These are phyloP conservation scores for Stipa capillata DNA, from an alignment of 176 grass and related monocot genomes.

Conservation along the genomic window DNA sequence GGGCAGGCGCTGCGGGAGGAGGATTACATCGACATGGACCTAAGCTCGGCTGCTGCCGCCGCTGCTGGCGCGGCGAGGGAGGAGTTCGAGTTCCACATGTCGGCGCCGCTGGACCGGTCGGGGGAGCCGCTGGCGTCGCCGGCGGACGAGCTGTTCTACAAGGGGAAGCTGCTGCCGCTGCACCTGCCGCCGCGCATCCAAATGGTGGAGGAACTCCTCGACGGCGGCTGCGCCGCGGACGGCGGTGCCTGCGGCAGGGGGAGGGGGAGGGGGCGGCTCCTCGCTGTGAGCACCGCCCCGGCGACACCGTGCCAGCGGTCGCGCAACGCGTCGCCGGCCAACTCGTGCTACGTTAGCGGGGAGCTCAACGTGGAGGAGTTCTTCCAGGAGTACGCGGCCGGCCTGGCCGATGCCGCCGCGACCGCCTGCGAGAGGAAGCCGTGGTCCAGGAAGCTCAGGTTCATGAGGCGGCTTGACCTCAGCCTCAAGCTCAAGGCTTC, in stretches of 20 bases:
- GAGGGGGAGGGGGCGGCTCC: not conserved
- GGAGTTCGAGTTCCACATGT: slow-evolving; percentile 91
- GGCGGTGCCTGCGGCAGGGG: too few relatives aligned
- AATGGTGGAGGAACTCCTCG: slow-evolving; percentile 59
- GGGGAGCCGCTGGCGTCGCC: slow-evolving; percentile 43
- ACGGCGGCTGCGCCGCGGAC: not conserved
- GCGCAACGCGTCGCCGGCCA: slow-evolving; percentile 55
- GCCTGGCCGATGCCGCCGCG: slow-evolving; percentile 17
- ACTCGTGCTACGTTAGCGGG: slow-evolving; percentile 68
- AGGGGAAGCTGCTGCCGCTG: slow-evolving; percentile 86
- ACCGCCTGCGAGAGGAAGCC: slow-evolving; percentile 32
- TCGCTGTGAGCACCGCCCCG: slow-evolving; percentile 30
- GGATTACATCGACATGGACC: slow-evolving; percentile 91
- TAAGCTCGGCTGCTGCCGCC: not conserved
- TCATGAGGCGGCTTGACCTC: slow-evolving; percentile 45
- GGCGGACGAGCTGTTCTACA: slow-evolving; percentile 91
- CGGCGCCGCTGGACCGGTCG: slow-evolving; percentile 37
- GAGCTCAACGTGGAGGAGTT: slow-evolving; percentile 74
- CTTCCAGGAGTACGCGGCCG: slow-evolving; percentile 66
- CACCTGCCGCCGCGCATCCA: slow-evolving; percentile 66
- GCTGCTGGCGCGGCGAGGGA: too few relatives aligned
- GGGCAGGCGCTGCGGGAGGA: slow-evolving; percentile 27
- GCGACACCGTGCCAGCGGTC: slow-evolving; percentile 67
- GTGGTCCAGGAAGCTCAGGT: slow-evolving; percentile 67
- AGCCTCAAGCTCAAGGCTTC: slow-evolving; percentile 77